phyloP scores from a whole-genome alignment of 2,329 filamentous ascomycete species.

The Penicillium paneum region DNA sequence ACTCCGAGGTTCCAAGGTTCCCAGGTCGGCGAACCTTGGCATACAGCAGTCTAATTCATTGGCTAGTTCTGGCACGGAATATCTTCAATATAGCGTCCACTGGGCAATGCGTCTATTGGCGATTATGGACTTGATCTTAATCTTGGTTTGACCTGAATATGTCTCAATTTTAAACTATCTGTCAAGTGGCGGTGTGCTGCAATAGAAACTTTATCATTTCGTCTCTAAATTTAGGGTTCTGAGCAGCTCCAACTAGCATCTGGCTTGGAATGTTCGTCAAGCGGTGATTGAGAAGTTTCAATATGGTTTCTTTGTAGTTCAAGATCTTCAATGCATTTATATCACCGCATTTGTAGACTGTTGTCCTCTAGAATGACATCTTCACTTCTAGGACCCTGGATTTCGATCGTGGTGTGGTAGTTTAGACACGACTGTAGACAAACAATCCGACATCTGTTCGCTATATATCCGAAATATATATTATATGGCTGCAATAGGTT shows the following conservation, averaged over 20 bases:
- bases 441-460: not conserved
- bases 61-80: too few species aligned
- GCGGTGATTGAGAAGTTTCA: not conserved
- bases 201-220: not conserved
- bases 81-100: too few species aligned
- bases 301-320: not conserved
- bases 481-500: not conserved
- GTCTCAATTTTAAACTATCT: not conserved
- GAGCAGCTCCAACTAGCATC: not conserved
- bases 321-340: not conserved
- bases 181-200: not conserved
- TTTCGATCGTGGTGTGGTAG: not conserved
- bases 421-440: not conserved
- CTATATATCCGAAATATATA: not conserved
- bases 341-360: not conserved
- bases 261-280: not conserved
- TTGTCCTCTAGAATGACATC: not conserved
- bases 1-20: too few species aligned
- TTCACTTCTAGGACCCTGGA: not conserved
- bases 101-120: too few species aligned
- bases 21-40: too few species aligned
- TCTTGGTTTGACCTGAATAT: not conserved
- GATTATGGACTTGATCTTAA: too few species aligned
- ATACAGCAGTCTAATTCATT: constrained; percentile 32
- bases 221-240: not conserved